Conservation (phyloP, 345 rosid species). For the Isatis tinctoria region DNA sequence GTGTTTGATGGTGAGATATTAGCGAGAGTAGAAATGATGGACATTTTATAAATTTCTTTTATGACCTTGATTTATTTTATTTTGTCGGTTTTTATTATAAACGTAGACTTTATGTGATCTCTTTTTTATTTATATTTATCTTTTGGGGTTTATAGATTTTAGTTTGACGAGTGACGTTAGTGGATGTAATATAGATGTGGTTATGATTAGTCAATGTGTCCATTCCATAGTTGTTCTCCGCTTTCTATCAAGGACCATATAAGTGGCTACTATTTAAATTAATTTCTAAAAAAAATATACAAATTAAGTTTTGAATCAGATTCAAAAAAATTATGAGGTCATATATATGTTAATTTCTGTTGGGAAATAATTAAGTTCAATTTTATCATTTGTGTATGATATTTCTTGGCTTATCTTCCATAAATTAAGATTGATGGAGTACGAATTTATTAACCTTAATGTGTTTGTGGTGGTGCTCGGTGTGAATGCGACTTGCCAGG, state of each 20-base stretch:
- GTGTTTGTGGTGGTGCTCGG: constrained; percentile 4
- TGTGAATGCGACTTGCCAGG: constrained; percentile 33
- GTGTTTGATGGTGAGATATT: constrained; percentile 21
- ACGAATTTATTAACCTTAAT: neutral
- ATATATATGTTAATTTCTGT: neutral
- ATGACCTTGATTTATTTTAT: neutral
- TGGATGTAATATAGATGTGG: constrained; percentile 32
- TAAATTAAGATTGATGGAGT: neutral
- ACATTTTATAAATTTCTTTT: neutral
- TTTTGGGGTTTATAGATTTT: constrained; percentile 14
- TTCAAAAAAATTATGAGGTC: neutral
- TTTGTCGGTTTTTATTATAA: constrained; percentile 17
- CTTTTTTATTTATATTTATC: no score
- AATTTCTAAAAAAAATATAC: neutral
- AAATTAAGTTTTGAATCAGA: neutral
- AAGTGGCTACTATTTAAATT: constrained; percentile 15
- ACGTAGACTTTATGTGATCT: constrained; percentile 30
- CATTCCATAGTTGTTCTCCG: constrained; percentile 11
- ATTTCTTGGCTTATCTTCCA: neutral
- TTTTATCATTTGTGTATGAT: neutral
- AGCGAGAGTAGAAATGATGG: constrained; percentile 12
- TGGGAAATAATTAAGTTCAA: neutral
- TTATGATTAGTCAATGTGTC: constrained; percentile 22
- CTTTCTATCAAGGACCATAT: constrained; percentile 22
- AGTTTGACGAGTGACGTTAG: constrained; percentile 29